Evolutionary conservation across 2,329 filamentous ascomycete genomes (phyloP).

Genomic region (Cladosporium oxysporum): DNA sequence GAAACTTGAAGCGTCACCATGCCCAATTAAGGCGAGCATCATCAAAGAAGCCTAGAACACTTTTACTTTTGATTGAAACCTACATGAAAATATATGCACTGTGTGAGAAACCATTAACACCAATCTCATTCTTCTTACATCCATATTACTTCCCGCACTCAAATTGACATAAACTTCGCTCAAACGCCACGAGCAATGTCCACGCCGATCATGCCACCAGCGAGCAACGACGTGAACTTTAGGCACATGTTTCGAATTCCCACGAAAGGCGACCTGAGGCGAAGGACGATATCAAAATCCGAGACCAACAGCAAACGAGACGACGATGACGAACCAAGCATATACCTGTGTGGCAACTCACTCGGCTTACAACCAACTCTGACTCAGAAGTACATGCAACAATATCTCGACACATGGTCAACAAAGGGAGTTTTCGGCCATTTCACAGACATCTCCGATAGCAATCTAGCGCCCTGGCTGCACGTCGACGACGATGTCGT

Average conservation of each 20-base stretch:
- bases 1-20: slow-evolving; percentile 4
- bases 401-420: slow-evolving; percentile 80
- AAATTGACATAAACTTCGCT: not conserved
- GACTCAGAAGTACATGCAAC: slow-evolving; percentile 64
- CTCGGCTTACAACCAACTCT: slow-evolving; percentile 78
- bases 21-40: not conserved
- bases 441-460: slow-evolving; percentile 69
- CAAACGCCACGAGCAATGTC: not conserved
- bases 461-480: slow-evolving; percentile 71
- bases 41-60: not conserved
- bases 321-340: slow-evolving; percentile 48
- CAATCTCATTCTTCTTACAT: not conserved
- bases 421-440: slow-evolving; percentile 83
- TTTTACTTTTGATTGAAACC: not conserved
- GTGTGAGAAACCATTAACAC: not conserved
- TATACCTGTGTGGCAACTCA: slow-evolving; percentile 90
- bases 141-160: not conserved
- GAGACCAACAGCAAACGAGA: not conserved
- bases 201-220: not conserved
- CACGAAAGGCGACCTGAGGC: slow-evolving; percentile 19
- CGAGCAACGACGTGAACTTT: slow-evolving; percentile 13
- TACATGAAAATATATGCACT: not conserved
- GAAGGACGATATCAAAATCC: slow-evolving; percentile 1
- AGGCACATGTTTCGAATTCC: slow-evolving; percentile 20
- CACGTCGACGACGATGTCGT: slow-evolving; percentile 76